Evolutionary conservation across 164 flowering plant species (phyloP).

Genomic region (Stephania cephalantha): DNA sequence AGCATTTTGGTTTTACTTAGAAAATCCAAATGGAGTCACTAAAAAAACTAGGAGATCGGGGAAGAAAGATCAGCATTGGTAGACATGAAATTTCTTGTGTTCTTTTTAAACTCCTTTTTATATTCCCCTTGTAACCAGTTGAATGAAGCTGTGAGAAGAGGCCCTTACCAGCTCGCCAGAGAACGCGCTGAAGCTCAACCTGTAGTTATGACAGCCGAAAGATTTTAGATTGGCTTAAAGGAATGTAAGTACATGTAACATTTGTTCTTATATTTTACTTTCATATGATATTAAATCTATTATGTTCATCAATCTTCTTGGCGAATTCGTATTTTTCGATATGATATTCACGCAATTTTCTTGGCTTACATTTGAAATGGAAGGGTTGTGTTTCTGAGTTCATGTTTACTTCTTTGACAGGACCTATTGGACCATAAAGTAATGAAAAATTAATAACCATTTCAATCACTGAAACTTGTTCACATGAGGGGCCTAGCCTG

Average conservation of each 20-base stretch:
- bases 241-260: background rate
- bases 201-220: conserved; percentile 60
- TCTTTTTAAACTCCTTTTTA: background rate
- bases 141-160: conserved; percentile 57
- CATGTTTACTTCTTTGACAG: background rate
- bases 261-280: background rate
- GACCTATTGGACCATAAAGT: background rate
- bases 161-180: conserved; percentile 61
- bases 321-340: background rate
- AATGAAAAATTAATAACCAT: background rate
- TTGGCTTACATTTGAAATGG: background rate
- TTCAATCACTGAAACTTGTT: background rate
- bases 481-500: background rate
- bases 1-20: background rate
- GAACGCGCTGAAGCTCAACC: conserved; percentile 66
- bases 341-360: background rate
- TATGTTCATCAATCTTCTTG: background rate
- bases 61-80: no score
- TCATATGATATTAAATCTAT: background rate
- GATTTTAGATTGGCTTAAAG: conserved; percentile 35
- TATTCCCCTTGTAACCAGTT: conserved; percentile 17
- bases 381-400: background rate
- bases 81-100: background rate
- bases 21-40: background rate
- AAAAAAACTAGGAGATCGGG: background rate